A percentile compares a stretch with the other conserved stretches of the same genome.
phyloP scores from a whole-genome alignment of 371 early-diverging fungal species.

The Rhizopus microsporus region DNA sequence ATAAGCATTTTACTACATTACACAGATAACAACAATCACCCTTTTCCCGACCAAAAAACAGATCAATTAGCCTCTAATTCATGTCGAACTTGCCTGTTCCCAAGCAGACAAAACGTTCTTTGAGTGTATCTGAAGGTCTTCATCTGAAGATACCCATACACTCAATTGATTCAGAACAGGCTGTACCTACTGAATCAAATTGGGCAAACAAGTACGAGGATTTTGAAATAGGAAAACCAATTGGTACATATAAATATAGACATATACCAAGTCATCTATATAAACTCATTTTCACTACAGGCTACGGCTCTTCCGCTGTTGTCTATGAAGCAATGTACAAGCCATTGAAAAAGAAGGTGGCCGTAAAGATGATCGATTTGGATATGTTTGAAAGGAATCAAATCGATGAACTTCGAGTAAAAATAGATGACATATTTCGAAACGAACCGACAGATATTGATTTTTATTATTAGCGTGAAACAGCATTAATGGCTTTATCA shows the following conservation, averaged over 20 bases:
- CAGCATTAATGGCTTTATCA: conserved; percentile 85
- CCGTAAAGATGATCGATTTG: conserved; percentile 84
- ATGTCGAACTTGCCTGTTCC: conserved; percentile 4
- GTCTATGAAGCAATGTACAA: conserved; percentile 77
- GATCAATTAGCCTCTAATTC: conserved; percentile 1
- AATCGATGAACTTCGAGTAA: conserved; percentile 83
- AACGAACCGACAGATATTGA: background rate
- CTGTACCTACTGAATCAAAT: conserved; percentile 27
- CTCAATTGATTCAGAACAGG: conserved; percentile 9
- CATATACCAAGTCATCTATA: too few relatives aligned
- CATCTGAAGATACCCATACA: conserved; percentile 18
- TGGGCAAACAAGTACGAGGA: conserved; percentile 45
- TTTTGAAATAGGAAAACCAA: conserved; percentile 45
- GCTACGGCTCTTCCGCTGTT: conserved; percentile 82
- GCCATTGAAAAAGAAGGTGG: conserved; percentile 65
- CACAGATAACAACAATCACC: conserved; percentile 3
- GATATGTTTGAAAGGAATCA: conserved; percentile 88
- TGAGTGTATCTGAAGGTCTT: conserved; percentile 25
- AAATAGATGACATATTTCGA: background rate
- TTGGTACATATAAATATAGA: conserved; percentile 21
- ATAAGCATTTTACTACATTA: background rate
- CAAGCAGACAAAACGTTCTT: conserved; percentile 14
- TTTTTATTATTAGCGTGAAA: conserved; percentile 64
- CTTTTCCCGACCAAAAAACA: background rate
- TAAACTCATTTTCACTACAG: conserved; percentile 30